phyloP scores from a whole-genome alignment of 768 basidiomycete genomes.

The Boletus sp. region DNA sequence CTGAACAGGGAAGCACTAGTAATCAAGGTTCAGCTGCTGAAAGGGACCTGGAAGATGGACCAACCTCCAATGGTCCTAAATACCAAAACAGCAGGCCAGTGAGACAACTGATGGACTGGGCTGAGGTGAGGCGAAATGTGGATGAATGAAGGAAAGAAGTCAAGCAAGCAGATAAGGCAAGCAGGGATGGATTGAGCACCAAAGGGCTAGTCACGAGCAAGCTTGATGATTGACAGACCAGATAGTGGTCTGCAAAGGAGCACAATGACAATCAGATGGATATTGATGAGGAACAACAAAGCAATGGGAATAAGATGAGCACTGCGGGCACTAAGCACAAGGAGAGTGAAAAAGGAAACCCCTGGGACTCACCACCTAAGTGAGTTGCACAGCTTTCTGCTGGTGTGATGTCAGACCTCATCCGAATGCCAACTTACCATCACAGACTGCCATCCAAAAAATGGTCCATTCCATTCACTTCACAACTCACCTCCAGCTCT shows the following conservation, averaged over 20 bases:
- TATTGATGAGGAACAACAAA: neutral
- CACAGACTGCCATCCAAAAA: neutral
- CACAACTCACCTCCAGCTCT: too few species aligned
- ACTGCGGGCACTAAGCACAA: neutral
- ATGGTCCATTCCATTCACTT: neutral
- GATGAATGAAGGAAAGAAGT: neutral
- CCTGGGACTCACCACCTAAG: too few species aligned
- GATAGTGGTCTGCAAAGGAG: too few species aligned
- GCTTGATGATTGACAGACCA: too few species aligned
- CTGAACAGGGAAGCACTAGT: too few species aligned
- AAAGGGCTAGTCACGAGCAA: neutral
- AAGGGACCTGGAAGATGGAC: too few species aligned
- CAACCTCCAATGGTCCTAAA: too few species aligned
- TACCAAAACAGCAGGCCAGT: too few species aligned
- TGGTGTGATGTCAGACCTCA: neutral
- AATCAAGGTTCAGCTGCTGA: too few species aligned
- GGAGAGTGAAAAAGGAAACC: neutral
- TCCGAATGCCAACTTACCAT: neutral
- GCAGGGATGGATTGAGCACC: neutral
- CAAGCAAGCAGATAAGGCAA: neutral
- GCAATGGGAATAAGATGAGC: neutral
- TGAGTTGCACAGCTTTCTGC: neutral
- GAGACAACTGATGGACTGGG: too few species aligned
- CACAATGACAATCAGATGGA: neutral
- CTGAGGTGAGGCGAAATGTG: too few species aligned